These are phyloP conservation scores for Clarkia xantiana DNA, from an alignment of 345 rosid species.

Conservation along the genomic window DNA sequence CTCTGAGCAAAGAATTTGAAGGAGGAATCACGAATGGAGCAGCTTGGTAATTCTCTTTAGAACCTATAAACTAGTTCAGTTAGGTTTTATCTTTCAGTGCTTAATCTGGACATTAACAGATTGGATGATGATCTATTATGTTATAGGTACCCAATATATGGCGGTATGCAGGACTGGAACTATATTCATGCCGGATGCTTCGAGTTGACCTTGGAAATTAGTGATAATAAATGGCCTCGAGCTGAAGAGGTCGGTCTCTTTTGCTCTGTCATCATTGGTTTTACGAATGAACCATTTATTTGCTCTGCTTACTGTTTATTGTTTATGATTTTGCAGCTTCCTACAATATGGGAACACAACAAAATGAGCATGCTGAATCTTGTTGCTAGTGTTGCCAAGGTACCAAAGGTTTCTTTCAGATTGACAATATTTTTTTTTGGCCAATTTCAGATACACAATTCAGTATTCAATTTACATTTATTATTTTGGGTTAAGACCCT, in stretches of 20 bases:
- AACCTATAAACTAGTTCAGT: background rate
- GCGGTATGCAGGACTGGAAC: constrained; percentile 99
- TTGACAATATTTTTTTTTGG: too few relatives aligned
- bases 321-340: constrained; percentile 38
- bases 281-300: background rate
- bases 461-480: background rate
- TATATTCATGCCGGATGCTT: constrained; percentile 90
- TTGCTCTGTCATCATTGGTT: background rate
- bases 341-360: constrained; percentile 77
- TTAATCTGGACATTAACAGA: background rate
- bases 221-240: constrained; percentile 89
- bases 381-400: constrained; percentile 69
- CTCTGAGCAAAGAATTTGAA: constrained; percentile 69
- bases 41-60: constrained; percentile 35
- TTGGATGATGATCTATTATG: constrained; percentile 10
- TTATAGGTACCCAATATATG: constrained; percentile 91
- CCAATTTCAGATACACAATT: too few relatives aligned
- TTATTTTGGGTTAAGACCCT: too few relatives aligned
- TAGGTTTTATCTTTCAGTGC: background rate
- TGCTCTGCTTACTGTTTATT: constrained; percentile 1
- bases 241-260: constrained; percentile 53
- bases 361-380: constrained; percentile 87
- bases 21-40: constrained; percentile 98
- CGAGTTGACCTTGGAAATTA: constrained; percentile 89
- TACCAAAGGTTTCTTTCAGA: constrained; percentile 10